Conservation (phyloP, 1,284 basidiomycete species). For the Trichosporon coremiiforme region DNA sequence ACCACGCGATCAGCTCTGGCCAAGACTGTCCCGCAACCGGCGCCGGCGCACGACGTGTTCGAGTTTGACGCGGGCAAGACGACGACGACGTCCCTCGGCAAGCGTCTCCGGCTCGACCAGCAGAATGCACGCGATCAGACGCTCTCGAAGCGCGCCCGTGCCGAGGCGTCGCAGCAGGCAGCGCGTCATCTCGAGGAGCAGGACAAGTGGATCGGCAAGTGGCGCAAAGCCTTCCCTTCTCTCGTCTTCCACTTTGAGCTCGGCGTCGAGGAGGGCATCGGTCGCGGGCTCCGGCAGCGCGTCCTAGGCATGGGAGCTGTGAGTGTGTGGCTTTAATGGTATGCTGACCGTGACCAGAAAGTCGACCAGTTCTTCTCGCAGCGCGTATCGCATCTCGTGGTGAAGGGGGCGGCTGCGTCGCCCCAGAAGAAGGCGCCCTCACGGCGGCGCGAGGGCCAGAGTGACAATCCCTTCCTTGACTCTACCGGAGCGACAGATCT, state of each 20-base stretch:
- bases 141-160: slow-evolving; percentile 26
- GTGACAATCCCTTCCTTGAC: slow-evolving; percentile 50
- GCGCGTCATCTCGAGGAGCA: slow-evolving; percentile 57
- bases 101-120: slow-evolving; percentile 24
- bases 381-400: slow-evolving; percentile 80
- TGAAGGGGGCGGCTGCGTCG: slow-evolving; percentile 36
- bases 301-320: slow-evolving; percentile 76
- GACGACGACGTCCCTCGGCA: slow-evolving; percentile 25
- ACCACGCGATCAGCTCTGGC: not conserved
- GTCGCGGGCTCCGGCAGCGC: slow-evolving; percentile 61
- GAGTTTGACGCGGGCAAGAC: slow-evolving; percentile 21
- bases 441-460: slow-evolving; percentile 30
- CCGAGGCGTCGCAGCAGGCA: slow-evolving; percentile 23
- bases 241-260: slow-evolving; percentile 80
- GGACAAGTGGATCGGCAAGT: slow-evolving; percentile 78
- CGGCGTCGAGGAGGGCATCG: slow-evolving; percentile 59
- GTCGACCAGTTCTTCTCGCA: slow-evolving; percentile 84
- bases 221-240: slow-evolving; percentile 76
- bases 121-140: slow-evolving; percentile 9
- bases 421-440: slow-evolving; percentile 57
- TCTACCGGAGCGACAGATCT: slow-evolving; percentile 62
- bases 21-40: slow-evolving; percentile 32
- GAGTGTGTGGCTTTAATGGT: slow-evolving; percentile 52
- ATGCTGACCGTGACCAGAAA: slow-evolving; percentile 18
- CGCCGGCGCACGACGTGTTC: slow-evolving; percentile 39